Evolutionary conservation across 306 rosid genomes (phyloP), one percentile per base, ranked within the genome.

Genomic region (Ziziphus jujuba): DNA sequence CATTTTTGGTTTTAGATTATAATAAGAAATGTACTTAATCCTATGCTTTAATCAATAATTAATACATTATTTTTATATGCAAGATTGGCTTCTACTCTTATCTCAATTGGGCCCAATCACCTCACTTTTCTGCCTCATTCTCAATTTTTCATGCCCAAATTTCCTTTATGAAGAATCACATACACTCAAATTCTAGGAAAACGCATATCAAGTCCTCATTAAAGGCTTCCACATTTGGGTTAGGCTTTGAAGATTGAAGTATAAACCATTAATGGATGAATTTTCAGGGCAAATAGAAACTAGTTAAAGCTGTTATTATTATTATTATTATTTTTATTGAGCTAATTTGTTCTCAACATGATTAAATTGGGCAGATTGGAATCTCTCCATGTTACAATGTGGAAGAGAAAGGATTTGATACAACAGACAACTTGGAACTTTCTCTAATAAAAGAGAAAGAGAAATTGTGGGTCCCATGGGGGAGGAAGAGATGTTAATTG

Each of bases 391-490:
- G 76, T 64, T 81, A 47, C 28, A 67, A 68, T 22, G 68, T 53
- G 71, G 67, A 47, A 54, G 10, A 40, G 9, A 56, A 72, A 63
- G 33, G 59, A 40, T 65, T 45, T 75, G 59, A 47, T 75, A 74
- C 65, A 70, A 72, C 22, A 62, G 79, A 80, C 79, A 76, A 74
- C 63, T 80, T 61, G 83, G 80, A 82, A 77, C 86, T 81, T 73
- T 87, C 65, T 67, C 33, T 60, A 23, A 67, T 61, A 22, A 50
- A 14, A 60, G 66, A 28, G 35, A 65, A 23, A 61, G 76, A 48
- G 63, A 60, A 70, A 56, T 57, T 74, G 35, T 72, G 63, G 72
- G 72, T 50, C 79, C 63, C 43, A 49, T 62, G 24, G 78, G 17
- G 75, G 81, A 8, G 65, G 56, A 8, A 58, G 47, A 77, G 64